phyloP scores from a whole-genome alignment of 106 monocot genomes.

The Hemerocallis citrina region DNA sequence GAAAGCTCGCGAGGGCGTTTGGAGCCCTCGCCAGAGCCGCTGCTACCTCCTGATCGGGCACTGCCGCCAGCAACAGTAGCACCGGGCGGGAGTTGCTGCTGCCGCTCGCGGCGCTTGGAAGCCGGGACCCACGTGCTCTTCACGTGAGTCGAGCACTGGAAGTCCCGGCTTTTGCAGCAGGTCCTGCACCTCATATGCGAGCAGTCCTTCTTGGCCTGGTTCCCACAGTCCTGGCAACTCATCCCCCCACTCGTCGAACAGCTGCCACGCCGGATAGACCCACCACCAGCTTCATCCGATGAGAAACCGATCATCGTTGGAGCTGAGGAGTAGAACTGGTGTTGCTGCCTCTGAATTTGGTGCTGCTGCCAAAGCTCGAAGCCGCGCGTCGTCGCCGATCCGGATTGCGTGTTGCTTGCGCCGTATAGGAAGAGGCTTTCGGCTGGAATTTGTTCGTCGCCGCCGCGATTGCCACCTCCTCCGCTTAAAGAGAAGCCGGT shows the following conservation, averaged over 20 bases:
- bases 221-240: conserved; percentile 97
- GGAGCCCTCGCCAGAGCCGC: conserved; percentile 27
- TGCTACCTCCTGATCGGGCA: neutral
- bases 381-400: conserved; percentile 13
- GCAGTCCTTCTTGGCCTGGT: conserved; percentile 98
- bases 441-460: conserved; percentile 21
- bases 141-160: conserved; percentile 86
- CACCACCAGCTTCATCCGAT: neutral
- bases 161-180: conserved; percentile 92
- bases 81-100: conserved; percentile 53
- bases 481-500: conserved; percentile 55
- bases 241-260: conserved; percentile 25
- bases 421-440: conserved; percentile 50
- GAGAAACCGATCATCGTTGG: conserved; percentile 7
- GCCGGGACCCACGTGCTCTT: conserved; percentile 98
- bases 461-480: conserved; percentile 4
- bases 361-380: conserved; percentile 86
- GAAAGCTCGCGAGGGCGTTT: conserved; percentile 36
- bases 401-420: conserved; percentile 8
- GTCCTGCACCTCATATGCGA: conserved; percentile 77
- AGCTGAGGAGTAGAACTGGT: conserved; percentile 29
- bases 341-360: conserved; percentile 30
- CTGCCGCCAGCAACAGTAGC: neutral
- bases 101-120: conserved; percentile 81
- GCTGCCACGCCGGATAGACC: neutral